Conservation (phyloP, 2,329 filamentous ascomycete species). For the Colletotrichum sp. region DNA sequence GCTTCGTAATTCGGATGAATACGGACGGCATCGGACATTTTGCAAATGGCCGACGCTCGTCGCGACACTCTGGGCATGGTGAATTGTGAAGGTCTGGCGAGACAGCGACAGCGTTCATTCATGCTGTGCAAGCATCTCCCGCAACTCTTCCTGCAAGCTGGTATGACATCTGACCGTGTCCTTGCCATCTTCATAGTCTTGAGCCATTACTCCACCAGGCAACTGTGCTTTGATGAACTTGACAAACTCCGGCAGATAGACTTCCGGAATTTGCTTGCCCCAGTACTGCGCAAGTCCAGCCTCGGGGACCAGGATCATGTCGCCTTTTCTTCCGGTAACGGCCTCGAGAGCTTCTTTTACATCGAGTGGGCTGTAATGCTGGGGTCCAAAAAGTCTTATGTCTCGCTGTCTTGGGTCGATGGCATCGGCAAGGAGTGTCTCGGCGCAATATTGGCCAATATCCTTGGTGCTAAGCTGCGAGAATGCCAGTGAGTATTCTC, state of each 20-base stretch:
- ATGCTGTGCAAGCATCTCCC: neutral
- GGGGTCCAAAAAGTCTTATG: constrained; percentile 31
- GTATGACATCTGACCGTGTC: constrained; percentile 24
- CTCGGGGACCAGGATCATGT: constrained; percentile 25
- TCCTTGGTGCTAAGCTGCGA: constrained; percentile 27
- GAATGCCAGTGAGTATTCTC: accelerated
- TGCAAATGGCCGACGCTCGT: neutral
- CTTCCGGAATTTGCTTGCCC: constrained; percentile 26
- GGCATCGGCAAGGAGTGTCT: constrained; percentile 22
- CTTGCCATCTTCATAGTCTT: constrained; percentile 27
- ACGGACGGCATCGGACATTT: neutral
- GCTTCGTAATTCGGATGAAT: neutral
- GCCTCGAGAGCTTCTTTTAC: constrained; percentile 30
- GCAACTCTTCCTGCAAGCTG: constrained; percentile 28
- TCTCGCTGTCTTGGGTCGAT: constrained; percentile 8
- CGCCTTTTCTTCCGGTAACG: constrained; percentile 27
- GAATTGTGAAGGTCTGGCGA: accelerated
- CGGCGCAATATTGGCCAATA: constrained; percentile 28
- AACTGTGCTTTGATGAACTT: constrained; percentile 15
- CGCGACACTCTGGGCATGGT: accelerated
- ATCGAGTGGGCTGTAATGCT: constrained; percentile 31
- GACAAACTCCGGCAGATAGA: constrained; percentile 9
- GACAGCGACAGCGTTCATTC: neutral
- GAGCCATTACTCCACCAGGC: constrained; percentile 28
- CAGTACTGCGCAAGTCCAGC: constrained; percentile 28